These are phyloP conservation scores for Ceratobasidium sp. DNA, from an alignment of 1,284 basidiomycete genomes.

Conservation along the genomic window DNA sequence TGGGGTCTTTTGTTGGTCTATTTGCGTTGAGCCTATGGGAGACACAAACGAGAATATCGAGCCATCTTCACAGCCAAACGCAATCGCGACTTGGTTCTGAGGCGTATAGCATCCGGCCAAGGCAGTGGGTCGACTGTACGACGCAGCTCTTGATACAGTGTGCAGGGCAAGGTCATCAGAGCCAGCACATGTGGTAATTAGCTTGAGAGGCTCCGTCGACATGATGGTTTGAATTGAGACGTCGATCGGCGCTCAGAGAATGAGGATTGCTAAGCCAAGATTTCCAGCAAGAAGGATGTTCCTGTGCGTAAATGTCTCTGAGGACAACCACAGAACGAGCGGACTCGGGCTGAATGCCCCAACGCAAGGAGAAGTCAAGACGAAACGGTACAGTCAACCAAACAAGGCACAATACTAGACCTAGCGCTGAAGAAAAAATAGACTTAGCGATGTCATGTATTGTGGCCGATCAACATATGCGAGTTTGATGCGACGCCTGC, in stretches of 20 bases:
- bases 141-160: slow-evolving; percentile 13
- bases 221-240: slow-evolving; percentile 1
- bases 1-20: background rate
- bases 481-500: no score
- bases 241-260: no score
- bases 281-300: no score
- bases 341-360: no score
- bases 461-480: no score
- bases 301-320: no score
- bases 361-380: background rate
- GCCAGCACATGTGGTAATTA: slow-evolving; percentile 24
- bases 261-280: background rate
- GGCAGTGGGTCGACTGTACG: slow-evolving; percentile 17
- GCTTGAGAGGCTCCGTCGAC: slow-evolving; percentile 21
- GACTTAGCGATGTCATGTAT: no score
- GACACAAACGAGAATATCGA: slow-evolving; percentile 49
- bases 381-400: background rate
- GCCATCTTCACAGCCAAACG: slow-evolving; percentile 52
- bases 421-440: background rate
- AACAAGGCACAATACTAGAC: background rate
- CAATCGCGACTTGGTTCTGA: slow-evolving; percentile 41
- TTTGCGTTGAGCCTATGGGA: background rate
- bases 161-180: background rate
- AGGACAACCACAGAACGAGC: background rate
- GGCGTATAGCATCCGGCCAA: slow-evolving; percentile 25